A percentile compares a stretch with the other conserved stretches of the same genome.
Evolutionary conservation across 768 basidiomycete genomes (phyloP).

Genomic region (Gymnopilus dilepis): DNA sequence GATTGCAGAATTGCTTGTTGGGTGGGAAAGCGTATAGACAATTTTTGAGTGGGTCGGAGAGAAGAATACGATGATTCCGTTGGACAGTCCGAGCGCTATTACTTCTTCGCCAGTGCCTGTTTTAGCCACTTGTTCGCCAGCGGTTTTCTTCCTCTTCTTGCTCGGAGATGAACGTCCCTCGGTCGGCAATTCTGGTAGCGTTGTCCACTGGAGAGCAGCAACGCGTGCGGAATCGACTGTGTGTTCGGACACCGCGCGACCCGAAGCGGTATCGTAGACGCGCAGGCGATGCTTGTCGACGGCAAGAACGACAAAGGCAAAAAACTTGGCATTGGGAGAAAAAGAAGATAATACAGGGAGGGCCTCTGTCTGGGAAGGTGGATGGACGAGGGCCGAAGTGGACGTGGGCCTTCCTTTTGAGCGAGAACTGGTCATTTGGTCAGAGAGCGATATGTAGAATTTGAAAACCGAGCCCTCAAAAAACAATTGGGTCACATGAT

Average conservation of each 20-base stretch:
- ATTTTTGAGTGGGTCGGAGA: constrained; percentile 65
- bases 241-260: constrained; percentile 61
- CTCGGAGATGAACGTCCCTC: constrained; percentile 39
- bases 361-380: constrained; percentile 55
- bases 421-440: constrained; percentile 51
- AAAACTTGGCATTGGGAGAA: constrained; percentile 59
- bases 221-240: constrained; percentile 60
- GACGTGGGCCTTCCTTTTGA: constrained; percentile 60
- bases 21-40: constrained; percentile 57
- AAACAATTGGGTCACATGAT: constrained; percentile 7
- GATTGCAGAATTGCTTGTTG: constrained; percentile 58
- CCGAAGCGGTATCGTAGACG: constrained; percentile 63
- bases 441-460: constrained; percentile 1
- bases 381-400: constrained; percentile 61
- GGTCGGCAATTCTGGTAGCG: constrained; percentile 26
- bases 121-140: constrained; percentile 43
- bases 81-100: constrained; percentile 62
- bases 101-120: constrained; percentile 39
- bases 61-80: constrained; percentile 64
- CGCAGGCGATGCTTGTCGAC: constrained; percentile 76
- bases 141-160: constrained; percentile 65
- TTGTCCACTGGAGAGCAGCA: constrained; percentile 58
- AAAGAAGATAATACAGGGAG: constrained; percentile 58
- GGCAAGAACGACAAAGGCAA: constrained; percentile 66
- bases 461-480: background rate